Conservation (phyloP, 2,329 filamentous ascomycete genomes). For the Bipolaris gigantea region DNA sequence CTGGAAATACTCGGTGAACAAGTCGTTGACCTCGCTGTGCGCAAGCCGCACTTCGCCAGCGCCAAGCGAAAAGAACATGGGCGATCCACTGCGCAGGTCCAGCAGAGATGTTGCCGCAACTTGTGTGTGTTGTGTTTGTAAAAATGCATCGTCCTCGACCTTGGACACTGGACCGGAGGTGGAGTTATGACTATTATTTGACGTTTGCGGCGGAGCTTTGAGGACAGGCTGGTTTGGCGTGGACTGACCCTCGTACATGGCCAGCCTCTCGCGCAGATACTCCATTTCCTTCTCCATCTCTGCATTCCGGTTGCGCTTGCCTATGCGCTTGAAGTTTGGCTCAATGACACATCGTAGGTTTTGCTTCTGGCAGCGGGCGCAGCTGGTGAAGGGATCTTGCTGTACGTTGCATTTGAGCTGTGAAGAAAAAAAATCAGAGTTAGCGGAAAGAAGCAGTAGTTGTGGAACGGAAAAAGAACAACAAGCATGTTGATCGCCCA, state of each 20-base stretch:
- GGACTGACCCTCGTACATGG: constrained; percentile 61
- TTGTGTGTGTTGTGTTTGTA: constrained; percentile 43
- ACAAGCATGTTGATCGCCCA: neutral
- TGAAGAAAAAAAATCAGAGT: constrained; percentile 18
- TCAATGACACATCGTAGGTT: constrained; percentile 85
- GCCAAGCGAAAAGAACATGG: constrained; percentile 61
- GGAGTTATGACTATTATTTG: constrained; percentile 29
- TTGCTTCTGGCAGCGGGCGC: constrained; percentile 75
- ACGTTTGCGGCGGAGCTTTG: constrained; percentile 28
- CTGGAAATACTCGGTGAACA: constrained; percentile 75
- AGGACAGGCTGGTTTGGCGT: constrained; percentile 29
- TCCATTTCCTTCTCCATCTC: constrained; percentile 87
- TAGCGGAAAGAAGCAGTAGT: constrained; percentile 12
- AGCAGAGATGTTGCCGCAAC: constrained; percentile 45
- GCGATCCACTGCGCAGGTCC: constrained; percentile 53
- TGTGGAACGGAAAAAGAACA: neutral
- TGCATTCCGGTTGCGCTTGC: constrained; percentile 79
- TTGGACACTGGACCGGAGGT: constrained; percentile 23
- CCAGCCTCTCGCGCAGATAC: constrained; percentile 57
- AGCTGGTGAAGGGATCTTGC: constrained; percentile 77
- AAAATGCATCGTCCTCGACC: constrained; percentile 40
- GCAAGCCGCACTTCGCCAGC: constrained; percentile 50
- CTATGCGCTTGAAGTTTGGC: constrained; percentile 82
- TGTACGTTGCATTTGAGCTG: constrained; percentile 82
- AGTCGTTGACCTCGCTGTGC: constrained; percentile 51